Evolutionary conservation across 208 protist species (phyloP), one percentile per base, ranked within the genome.

Genomic region (Cochliopodium minus): DNA sequence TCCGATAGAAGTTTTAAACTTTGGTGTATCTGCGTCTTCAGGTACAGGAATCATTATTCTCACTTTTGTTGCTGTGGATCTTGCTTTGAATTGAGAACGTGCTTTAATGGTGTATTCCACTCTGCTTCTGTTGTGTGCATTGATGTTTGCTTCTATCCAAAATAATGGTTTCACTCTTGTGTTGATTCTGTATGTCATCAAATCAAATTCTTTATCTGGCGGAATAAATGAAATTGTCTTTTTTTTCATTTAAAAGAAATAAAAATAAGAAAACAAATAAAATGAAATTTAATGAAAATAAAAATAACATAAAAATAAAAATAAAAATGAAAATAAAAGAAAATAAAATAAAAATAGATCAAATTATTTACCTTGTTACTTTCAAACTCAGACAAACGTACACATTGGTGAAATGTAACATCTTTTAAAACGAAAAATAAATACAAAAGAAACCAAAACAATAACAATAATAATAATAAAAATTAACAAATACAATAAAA

Each of bases 11-110:
- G 56, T 38, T 50, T 81, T 87, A 55, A 92, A 91, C 57, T 86
- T 81, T 5, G 94, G 93, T 42, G 77, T 81, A 67, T 97, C 89
- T 4, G 88, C 87, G 73, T 98, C 92, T 13, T 79, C 71, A 25
- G 94, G 94, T 20, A 98, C 91, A 11, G 93, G 91, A 23, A 98
- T 86, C 47, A 83, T 67, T 50, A 98, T 92, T 48, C 94, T 79
- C 26, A 98, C 83, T 69, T 92, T 92, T 56, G 92, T 92, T 9
- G 93, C 92, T 7, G 75, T 87, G 20, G 83, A 87, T 29, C 61
- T 77, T 7, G 67, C 59, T 54, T 92, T 90, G 61, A 90, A 98
- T 59, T 90, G 86, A 15, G 88, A 81, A 43, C 78, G 73, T 1
- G 71, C 76, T 39, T 38, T 34, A 11, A 36, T 15, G 10, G 4